Base-by-base conservation (phyloP, 2,329 filamentous ascomycete genomes). In the Monosporascus sp. region DNA sequence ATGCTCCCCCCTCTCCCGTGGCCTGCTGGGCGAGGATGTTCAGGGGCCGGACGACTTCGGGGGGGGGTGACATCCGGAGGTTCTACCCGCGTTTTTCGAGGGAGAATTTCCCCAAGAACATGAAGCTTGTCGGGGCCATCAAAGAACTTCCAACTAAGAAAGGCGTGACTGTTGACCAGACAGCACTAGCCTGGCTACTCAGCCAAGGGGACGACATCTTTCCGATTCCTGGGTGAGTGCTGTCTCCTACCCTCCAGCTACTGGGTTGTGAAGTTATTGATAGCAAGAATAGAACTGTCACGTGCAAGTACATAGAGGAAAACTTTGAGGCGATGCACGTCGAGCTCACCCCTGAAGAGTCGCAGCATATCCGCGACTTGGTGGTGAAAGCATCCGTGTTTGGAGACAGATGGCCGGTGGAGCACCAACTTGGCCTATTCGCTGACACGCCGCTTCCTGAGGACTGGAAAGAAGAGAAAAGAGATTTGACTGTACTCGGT, bases 111-210 rank as follows among this genome's bases (percentile, higher is more conserved):
- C 66, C 70, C 27, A 72, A 72, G 61, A 81, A 80, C 56, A 50
- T 80, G 26, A 60, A 72, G 50, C 63, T 81, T 11, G 75, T 79
- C 2, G 57, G 69, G 6, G 65, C 72, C 52, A 51, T 81, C 5
- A 64, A 73, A 57, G 62, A 65, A 16, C 54, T 80, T 11, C 76
- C 78, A 1, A 53, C 65, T 53, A 65, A 63, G 57, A 79, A 79
- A 63, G 66, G 68, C 2, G 68, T 65, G 37, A 77, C 75, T 1
- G 57, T 72, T 3, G 71, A 68, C 3, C 78, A 81, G 64, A 62
- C 81, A 27, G 76, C 75, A 9, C 57, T 82, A 17, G 75, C 73
- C 11, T 82, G 79, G 78, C 64, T 79, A 17, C 43, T 64, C 20
- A 43, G 37, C 14, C 58, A 56, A 52, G 58, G 58, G 3, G 56